These are phyloP conservation scores for Aureobasidium sp. DNA, from an alignment of 2,329 filamentous ascomycete genomes.

Conservation along the genomic window DNA sequence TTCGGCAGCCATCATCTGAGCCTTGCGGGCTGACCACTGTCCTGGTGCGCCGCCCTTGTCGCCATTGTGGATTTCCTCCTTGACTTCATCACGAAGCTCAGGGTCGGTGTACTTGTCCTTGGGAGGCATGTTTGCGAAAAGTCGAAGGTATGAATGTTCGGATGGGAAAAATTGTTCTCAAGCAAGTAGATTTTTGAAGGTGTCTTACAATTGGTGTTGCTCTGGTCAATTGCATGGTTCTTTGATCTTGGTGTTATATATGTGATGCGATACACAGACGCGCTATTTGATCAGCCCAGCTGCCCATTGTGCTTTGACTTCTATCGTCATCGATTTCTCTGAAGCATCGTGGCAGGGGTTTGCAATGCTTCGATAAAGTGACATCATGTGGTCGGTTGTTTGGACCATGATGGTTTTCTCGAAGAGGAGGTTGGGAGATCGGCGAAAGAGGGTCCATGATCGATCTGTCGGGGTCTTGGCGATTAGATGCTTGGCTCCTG, in stretches of 20 bases:
- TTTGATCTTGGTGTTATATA: not conserved
- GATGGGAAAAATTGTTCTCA: not conserved
- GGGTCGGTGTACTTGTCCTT: conserved; percentile 43
- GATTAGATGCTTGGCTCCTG: not conserved
- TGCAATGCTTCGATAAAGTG: not conserved
- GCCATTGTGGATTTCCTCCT: conserved; percentile 37
- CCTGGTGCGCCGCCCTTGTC: conserved; percentile 42
- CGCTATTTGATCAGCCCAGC: not conserved
- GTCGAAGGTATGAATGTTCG: not conserved
- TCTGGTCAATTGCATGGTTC: conserved; percentile 1
- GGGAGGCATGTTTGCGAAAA: conserved; percentile 31
- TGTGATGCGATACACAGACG: not conserved
- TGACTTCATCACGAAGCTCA: conserved; percentile 38
- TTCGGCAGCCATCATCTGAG: conserved; percentile 20
- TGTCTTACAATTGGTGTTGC: not conserved
- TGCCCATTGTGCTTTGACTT: not conserved
- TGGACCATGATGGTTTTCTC: not conserved
- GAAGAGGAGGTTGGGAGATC: not conserved
- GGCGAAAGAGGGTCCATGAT: not conserved
- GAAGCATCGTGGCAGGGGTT: not conserved
- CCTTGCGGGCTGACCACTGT: conserved; percentile 43
- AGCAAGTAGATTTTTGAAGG: not conserved
- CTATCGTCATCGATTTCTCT: conserved; percentile 8
- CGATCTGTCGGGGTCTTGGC: not conserved
- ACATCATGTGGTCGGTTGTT: not conserved